Conservation (phyloP, 306 rosid species). For the Casuarina glauca region DNA sequence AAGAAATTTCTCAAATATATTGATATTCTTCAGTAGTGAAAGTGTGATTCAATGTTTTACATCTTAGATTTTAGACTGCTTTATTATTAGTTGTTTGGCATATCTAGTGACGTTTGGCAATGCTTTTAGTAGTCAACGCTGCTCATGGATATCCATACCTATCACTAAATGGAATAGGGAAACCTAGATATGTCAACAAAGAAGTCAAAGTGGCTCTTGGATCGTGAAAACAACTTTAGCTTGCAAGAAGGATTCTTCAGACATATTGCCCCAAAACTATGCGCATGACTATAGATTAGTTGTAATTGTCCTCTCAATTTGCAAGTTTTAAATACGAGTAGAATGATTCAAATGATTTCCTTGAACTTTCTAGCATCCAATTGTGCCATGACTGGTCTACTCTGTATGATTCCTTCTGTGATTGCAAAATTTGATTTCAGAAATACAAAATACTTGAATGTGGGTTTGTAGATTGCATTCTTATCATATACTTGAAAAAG, state of each 20-base stretch:
- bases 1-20: background rate
- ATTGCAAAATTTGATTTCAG: background rate
- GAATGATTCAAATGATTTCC: background rate
- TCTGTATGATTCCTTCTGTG: background rate
- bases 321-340: too few relatives aligned
- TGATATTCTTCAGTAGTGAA: background rate
- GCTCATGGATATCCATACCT: background rate
- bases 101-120: background rate
- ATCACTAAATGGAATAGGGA: background rate
- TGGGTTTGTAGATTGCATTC: background rate
- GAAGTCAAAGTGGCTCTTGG: conserved; percentile 1
- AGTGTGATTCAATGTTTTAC: background rate
- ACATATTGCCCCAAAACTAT: background rate
- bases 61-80: background rate
- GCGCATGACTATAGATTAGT: background rate
- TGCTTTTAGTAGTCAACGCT: background rate
- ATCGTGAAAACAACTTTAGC: background rate
- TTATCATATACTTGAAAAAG: background rate
- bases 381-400: too few relatives aligned
- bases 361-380: too few relatives aligned
- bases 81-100: background rate
- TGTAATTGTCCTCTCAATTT: background rate
- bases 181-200: conserved; percentile 1
- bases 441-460: background rate
- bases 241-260: background rate